These are phyloP conservation scores for Pichia sp. DNA, from an alignment of 1,139 yeast genomes.

Conservation along the genomic window DNA sequence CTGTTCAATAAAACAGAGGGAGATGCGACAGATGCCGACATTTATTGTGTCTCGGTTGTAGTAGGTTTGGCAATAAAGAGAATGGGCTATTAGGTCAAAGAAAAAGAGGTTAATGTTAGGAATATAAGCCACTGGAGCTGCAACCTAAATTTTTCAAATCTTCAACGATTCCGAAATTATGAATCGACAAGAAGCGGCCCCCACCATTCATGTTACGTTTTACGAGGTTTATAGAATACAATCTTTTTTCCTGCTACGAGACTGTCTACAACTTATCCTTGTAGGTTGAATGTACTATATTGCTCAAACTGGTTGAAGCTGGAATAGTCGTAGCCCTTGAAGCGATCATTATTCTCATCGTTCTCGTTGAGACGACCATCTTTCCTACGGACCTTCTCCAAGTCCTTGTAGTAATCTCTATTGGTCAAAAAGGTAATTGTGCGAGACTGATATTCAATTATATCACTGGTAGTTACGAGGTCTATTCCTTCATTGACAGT, in stretches of 20 bases:
- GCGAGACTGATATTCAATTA: slow-evolving; percentile 46
- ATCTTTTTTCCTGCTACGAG: no score
- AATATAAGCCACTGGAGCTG: no score
- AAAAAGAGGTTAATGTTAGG: no score
- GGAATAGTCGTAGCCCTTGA: neutral
- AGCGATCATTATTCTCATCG: neutral
- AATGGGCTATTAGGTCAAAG: no score
- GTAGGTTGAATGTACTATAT: neutral
- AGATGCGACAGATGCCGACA: slow-evolving; percentile 32
- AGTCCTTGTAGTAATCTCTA: slow-evolving; percentile 34
- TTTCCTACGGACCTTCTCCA: slow-evolving; percentile 21
- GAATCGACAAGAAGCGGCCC: no score
- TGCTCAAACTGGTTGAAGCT: slow-evolving; percentile 1
- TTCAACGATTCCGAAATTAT: no score
- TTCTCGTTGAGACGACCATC: slow-evolving; percentile 8
- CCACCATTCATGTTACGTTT: no score
- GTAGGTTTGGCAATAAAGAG: no score
- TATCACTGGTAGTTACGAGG: slow-evolving; percentile 30
- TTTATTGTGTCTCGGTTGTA: no score
- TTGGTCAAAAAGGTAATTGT: slow-evolving; percentile 41
- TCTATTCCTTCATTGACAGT: slow-evolving; percentile 12
- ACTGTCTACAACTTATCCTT: no score
- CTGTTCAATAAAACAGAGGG: slow-evolving; percentile 55
- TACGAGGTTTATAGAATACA: no score
- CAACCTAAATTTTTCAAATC: no score